A percentile compares a stretch with the other conserved stretches of the same genome.
phyloP scores from a whole-genome alignment of 139 green algal species.

The Chlamydomonas eustigma region DNA sequence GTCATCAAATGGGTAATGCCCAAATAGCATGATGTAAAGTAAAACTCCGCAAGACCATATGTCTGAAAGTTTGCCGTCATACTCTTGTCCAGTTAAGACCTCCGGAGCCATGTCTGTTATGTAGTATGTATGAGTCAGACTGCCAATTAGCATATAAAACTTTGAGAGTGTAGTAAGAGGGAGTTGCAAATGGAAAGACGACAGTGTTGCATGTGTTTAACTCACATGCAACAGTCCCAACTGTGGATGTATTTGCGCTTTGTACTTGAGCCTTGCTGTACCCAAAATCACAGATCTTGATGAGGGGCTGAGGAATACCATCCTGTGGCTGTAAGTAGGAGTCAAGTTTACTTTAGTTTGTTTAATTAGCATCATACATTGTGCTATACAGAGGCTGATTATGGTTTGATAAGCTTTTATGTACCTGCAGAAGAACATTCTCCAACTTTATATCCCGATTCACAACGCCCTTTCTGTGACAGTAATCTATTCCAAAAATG shows the following conservation, averaged over 20 bases:
- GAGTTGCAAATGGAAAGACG: not conserved
- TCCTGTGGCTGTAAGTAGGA: not conserved
- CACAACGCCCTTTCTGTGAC: constrained; percentile 29
- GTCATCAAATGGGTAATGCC: constrained; percentile 92
- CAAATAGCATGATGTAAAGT: constrained; percentile 96
- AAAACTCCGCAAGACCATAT: constrained; percentile 89
- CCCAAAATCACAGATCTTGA: constrained; percentile 63
- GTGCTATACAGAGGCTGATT: not conserved
- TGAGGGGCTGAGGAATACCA: constrained; percentile 46
- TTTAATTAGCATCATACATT: not conserved
- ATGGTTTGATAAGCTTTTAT: not conserved
- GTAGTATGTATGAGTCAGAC: not conserved
- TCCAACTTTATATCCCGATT: constrained; percentile 79
- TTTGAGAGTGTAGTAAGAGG: not conserved
- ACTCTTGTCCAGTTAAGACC: constrained; percentile 70
- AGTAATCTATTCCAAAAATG: constrained; percentile 90
- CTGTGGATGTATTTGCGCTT: constrained; percentile 36
- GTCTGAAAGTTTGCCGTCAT: constrained; percentile 77
- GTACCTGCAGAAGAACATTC: constrained; percentile 16
- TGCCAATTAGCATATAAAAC: not conserved
- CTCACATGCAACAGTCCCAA: constrained; percentile 12
- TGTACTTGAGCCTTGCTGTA: constrained; percentile 47
- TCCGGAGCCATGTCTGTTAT: constrained; percentile 90
- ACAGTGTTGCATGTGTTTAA: not conserved
- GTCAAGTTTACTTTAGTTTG: not conserved